These are phyloP conservation scores for Aspergillus sp. DNA, from an alignment of 2,329 filamentous ascomycete genomes.

Conservation along the genomic window DNA sequence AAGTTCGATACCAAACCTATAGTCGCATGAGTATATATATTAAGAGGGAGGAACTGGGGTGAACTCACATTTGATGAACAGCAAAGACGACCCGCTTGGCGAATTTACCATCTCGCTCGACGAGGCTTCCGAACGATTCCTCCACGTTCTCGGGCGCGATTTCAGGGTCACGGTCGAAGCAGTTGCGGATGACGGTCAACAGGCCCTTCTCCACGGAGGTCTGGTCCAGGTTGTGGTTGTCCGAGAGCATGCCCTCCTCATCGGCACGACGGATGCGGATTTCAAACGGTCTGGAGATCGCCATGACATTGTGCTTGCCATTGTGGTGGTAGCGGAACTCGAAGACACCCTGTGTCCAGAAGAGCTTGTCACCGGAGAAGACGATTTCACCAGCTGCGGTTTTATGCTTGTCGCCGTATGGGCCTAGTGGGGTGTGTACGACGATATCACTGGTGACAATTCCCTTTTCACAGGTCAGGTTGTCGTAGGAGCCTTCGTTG, in stretches of 20 bases:
- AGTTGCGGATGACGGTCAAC: conserved; percentile 81
- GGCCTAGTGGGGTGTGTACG: conserved; percentile 39
- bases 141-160: conserved; percentile 77
- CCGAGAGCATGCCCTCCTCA: conserved; percentile 65
- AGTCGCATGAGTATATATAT: conserved; percentile 4
- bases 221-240: conserved; percentile 59
- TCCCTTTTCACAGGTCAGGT: conserved; percentile 67
- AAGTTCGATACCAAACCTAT: conserved; percentile 84
- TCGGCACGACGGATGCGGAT: conserved; percentile 78
- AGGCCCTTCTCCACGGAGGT: conserved; percentile 70
- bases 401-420: conserved; percentile 49
- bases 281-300: conserved; percentile 89
- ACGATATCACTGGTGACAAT: conserved; percentile 66
- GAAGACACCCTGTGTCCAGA: conserved; percentile 95
- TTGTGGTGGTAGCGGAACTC: conserved; percentile 97
- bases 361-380: conserved; percentile 89
- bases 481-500: conserved; percentile 71
- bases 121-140: conserved; percentile 77
- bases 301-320: conserved; percentile 88
- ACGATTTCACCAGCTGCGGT: conserved; percentile 74
- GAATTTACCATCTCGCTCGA: conserved; percentile 85
- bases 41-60: not conserved
- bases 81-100: conserved; percentile 88
- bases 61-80: conserved; percentile 77
- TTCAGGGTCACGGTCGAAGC: conserved; percentile 85